A percentile compares a stretch with the other conserved stretches of the same genome.
Evolutionary conservation across 73 alveolate species (phyloP).

Genomic region (Tetrahymena borealis): DNA sequence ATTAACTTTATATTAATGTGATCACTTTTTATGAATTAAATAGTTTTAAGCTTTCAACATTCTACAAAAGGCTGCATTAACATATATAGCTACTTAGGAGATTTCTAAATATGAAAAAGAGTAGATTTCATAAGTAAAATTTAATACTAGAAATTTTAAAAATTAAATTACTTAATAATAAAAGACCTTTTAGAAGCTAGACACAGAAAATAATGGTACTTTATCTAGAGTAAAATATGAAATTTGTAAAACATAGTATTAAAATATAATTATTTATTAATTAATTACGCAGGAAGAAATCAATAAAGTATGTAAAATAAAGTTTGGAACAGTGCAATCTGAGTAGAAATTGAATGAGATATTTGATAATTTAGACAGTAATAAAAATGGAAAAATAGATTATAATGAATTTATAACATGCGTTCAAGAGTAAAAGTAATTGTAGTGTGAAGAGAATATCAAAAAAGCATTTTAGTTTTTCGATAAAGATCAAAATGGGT

Average conservation of each 20-base stretch:
- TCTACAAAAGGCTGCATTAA: not conserved
- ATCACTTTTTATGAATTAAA: not conserved
- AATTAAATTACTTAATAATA: not conserved
- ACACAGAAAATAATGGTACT: not conserved
- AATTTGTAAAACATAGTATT: too few relatives aligned
- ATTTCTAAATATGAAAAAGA: not conserved
- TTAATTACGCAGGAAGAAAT: not conserved
- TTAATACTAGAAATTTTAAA: not conserved
- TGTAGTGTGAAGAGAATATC: not conserved
- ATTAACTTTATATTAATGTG: not conserved
- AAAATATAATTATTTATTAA: too few relatives aligned
- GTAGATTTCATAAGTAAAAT: not conserved
- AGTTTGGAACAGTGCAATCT: not conserved
- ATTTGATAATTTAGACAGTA: not conserved
- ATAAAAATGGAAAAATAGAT: not conserved
- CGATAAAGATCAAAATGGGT: not conserved
- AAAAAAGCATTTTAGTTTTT: not conserved
- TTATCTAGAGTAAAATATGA: not conserved
- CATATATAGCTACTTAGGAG: not conserved
- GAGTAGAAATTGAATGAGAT: not conserved
- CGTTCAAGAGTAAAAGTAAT: not conserved
- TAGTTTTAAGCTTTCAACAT: not conserved
- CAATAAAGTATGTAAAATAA: not conserved
- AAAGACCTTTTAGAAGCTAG: not conserved
- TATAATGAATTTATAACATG: not conserved